Base-by-base conservation (phyloP, 768 basidiomycete genomes). In the Lactarius tabidus region DNA sequence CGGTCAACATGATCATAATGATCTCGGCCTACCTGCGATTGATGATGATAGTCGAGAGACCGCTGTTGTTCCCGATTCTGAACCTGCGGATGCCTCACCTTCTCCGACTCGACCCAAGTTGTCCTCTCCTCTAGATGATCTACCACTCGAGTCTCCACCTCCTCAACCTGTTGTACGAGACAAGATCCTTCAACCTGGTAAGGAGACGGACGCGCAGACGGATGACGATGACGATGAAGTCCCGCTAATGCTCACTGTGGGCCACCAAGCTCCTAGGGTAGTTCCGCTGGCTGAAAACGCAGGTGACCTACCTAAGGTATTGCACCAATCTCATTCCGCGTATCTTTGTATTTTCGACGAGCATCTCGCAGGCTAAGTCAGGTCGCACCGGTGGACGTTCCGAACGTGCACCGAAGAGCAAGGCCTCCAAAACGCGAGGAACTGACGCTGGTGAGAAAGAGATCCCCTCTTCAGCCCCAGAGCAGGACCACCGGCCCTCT, bases 21-120 rank as follows among this genome's bases (percentile, higher is more conserved):
- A 45, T 10, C n/a, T 31, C 12, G 6, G 3, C 29, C 41, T 38
- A 35, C 33, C 54, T 33, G 57, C 35, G n/a, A 43, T 55, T 3
- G 63, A 55, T 12, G 65, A 69, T 18, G 66, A 67, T 20, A 71
- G 69, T 29, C 59, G 43, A 31, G 64, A 70, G 45, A 77, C 80
- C 69, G 84, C 84, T 36, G 62, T 87, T 58, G 77, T 90, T 18
- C 86, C 87, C 2, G 88, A 89, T 71, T 89, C 87, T 2, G 87
- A 88, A 67, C 78, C 75, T 26, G 76, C 72, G 54, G 64, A 65
- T n/a, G 64, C 52, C 57, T 39, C 59, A 59, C 62, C 35, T 39
- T 62, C 48, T 43, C 31, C 39, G 14, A 15, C 48, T 31, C 60
- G 14, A 31, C 57, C 57, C 33, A 38, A 35, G 53, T 43, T 36